phyloP scores from a whole-genome alignment of 169 alveolate genomes.

The Neospora caninum region DNA sequence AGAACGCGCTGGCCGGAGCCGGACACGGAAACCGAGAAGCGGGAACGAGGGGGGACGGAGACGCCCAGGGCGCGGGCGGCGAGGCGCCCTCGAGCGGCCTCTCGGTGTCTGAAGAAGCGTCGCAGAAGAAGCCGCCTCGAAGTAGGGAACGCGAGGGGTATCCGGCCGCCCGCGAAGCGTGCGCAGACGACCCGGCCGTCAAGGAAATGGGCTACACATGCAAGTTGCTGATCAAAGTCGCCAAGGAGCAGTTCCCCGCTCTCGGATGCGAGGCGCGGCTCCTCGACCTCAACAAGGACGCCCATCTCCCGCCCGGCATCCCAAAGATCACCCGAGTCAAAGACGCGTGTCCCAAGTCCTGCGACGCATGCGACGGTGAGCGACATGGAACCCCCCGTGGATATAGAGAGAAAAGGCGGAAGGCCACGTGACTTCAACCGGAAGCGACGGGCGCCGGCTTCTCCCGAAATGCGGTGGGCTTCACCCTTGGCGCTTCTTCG shows the following conservation, averaged over 20 bases:
- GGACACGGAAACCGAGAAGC: constrained; percentile 24
- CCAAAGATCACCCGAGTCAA: constrained; percentile 69
- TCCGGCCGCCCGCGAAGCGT: background rate
- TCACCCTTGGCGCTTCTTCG: too few relatives aligned
- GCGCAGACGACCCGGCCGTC: constrained; percentile 71
- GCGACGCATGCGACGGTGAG: constrained; percentile 72
- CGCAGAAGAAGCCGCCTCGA: background rate
- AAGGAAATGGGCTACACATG: constrained; percentile 74
- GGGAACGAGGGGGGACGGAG: background rate
- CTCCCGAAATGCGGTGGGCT: too few relatives aligned
- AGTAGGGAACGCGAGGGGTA: background rate
- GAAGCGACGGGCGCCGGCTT: too few relatives aligned
- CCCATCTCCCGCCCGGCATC: constrained; percentile 72
- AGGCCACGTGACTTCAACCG: too few relatives aligned
- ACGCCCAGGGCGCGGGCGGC: background rate
- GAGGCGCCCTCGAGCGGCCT: background rate
- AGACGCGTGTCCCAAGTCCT: constrained; percentile 75
- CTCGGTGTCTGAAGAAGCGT: background rate
- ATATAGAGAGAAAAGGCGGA: too few relatives aligned
- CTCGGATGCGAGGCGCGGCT: constrained; percentile 70
- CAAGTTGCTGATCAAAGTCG: constrained; percentile 66
- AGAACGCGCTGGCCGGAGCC: background rate
- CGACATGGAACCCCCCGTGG: too few relatives aligned
- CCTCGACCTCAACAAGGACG: background rate
- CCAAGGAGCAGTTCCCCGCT: constrained; percentile 58